A percentile compares a stretch with the other conserved stretches of the same genome.
phyloP scores from a whole-genome alignment of 2,329 filamentous ascomycete genomes.

The Cytospora paraplurivora region DNA sequence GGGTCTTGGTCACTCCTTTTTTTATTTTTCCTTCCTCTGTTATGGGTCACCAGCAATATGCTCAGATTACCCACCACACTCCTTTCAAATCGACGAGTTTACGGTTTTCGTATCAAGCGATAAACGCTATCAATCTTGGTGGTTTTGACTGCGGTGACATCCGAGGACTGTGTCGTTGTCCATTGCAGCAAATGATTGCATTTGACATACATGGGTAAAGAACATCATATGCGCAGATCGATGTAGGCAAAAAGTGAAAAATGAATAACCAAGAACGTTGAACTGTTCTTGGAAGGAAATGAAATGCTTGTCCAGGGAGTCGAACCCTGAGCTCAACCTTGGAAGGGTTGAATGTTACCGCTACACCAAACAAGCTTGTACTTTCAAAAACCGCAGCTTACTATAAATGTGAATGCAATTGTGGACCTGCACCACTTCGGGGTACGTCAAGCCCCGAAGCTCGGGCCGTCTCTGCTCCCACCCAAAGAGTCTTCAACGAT shows the following conservation, averaged over 20 bases:
- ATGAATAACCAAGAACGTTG: neutral
- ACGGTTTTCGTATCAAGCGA: neutral
- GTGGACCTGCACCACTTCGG: neutral
- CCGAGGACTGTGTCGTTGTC: neutral
- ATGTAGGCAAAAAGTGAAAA: neutral
- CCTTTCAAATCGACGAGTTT: constrained; percentile 16
- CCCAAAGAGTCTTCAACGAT: too few relatives aligned
- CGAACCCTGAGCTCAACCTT: constrained; percentile 4
- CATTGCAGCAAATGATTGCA: too few relatives aligned
- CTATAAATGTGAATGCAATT: neutral
- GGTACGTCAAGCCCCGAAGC: neutral
- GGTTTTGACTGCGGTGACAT: neutral
- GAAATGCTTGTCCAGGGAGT: constrained; percentile 2
- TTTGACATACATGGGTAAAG: too few relatives aligned
- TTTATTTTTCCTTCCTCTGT: constrained; percentile 1
- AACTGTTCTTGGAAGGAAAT: neutral
- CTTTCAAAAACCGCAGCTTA: neutral
- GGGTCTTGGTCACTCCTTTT: constrained; percentile 24
- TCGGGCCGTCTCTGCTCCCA: neutral
- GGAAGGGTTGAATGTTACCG: constrained; percentile 4
- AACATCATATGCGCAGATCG: too few relatives aligned
- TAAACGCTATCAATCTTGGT: neutral
- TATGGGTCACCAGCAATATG: constrained; percentile 8
- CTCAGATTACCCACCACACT: constrained; percentile 27
- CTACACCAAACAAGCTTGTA: constrained; percentile 2